Evolutionary conservation across 2,329 filamentous ascomycete species (phyloP), one percentile per base, ranked within the genome.

Genomic region (Fusarium nematophilum): DNA sequence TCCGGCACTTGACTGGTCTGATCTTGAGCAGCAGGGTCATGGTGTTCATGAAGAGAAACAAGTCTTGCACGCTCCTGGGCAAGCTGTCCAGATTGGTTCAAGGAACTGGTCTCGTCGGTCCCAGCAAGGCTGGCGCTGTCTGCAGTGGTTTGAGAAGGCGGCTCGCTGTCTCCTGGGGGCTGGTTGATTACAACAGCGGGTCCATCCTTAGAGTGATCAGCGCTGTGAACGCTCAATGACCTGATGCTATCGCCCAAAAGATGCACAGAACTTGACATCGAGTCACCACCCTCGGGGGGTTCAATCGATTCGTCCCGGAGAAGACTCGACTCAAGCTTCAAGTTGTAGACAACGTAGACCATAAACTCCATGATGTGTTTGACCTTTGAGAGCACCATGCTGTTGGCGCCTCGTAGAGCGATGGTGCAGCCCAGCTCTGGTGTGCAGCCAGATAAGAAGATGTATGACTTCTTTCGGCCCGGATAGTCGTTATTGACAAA

Each of bases 331-430:
- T 99, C 95, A 11, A 99, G 83, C 72, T 96, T 97, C 47, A 99
- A 82, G 68, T 97, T 99, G 76, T 99, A 99, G 10, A 98, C 93
- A 15, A 99, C 96, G 67, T 98, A 99, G 30, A 96, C 90, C 94
- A 99, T 97, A 72, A 99, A 98, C 72, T 99, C 95, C 9, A 94
- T 95, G 64, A 99, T 95, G 46, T 88, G 86, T 76, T 99, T 99
- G 74, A 99, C 87, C 66, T 88, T 91, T 2, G 87, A 81, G 14
- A 99, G 82, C 1, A 87, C 81, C 40, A 85, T 79, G 25, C 87
- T 88, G 55, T 90, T 87, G 4, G 90, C 91, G 1, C 95, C 95
- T 38, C 95, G 88, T 17, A 99, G 80, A 10, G 93, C 92, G 66
- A 99, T 97, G 0, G 95, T 99, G 72, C 95, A 98, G 0, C 95